Percentiles rank a stretch among this genome's conserved stretches.
These are phyloP conservation scores for Thamnidium elegans DNA, from an alignment of 192 early-diverging fungal species.

Conservation along the genomic window DNA sequence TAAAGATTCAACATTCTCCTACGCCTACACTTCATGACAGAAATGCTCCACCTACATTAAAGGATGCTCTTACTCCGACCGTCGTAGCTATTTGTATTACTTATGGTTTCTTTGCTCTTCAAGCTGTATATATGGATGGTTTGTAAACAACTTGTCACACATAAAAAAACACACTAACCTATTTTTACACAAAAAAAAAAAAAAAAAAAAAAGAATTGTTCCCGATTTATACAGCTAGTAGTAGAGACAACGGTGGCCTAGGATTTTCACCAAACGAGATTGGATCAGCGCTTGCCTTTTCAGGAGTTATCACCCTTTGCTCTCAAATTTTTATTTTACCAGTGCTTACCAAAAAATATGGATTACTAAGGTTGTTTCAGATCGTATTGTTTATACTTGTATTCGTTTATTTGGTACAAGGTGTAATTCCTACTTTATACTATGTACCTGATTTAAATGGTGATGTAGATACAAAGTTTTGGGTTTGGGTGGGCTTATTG, in stretches of 20 bases:
- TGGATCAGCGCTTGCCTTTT: conserved; percentile 47
- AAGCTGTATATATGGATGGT: conserved; percentile 31
- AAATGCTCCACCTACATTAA: conserved; percentile 14
- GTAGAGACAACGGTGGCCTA: conserved; percentile 44
- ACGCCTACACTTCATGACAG: conserved; percentile 13
- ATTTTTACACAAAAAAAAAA: neutral
- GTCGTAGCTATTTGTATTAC: conserved; percentile 20
- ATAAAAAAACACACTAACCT: neutral
- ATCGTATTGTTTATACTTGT: conserved; percentile 20
- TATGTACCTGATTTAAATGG: conserved; percentile 25
- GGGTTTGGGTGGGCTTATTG: conserved; percentile 32
- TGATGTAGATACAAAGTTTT: conserved; percentile 15
- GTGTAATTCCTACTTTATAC: conserved; percentile 27
- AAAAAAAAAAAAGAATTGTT: conserved; percentile 14
- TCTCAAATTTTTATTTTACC: conserved; percentile 51
- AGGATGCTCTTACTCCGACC: conserved; percentile 22
- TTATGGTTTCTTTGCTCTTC: conserved; percentile 20
- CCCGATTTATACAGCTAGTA: conserved; percentile 21
- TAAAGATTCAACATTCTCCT: conserved; percentile 5
- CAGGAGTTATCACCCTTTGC: conserved; percentile 42
- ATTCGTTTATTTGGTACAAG: conserved; percentile 18
- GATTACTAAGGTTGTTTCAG: conserved; percentile 41
- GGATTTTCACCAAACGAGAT: conserved; percentile 47
- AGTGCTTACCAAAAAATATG: conserved; percentile 38
- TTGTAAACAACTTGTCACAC: neutral